phyloP scores from a whole-genome alignment of 495 filamentous ascomycete species.

The Antarctomyces pellizariae region DNA sequence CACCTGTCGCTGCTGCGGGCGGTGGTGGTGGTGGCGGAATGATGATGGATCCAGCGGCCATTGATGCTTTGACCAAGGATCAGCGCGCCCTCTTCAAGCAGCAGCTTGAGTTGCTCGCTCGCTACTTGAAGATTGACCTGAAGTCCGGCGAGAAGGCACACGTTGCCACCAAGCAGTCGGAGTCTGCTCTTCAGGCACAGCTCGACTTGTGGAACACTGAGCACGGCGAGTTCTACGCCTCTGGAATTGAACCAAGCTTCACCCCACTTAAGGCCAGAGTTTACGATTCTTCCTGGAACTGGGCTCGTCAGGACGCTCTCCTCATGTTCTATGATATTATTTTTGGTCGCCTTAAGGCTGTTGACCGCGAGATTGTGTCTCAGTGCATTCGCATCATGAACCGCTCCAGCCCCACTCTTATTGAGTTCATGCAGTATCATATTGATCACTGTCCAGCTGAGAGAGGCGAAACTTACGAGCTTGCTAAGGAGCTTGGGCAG shows the following conservation, averaged over 20 bases:
- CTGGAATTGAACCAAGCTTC: slow-evolving; percentile 85
- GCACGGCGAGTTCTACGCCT: slow-evolving; percentile 88
- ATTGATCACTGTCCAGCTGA: slow-evolving; percentile 97
- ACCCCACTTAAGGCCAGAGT: slow-evolving; percentile 80
- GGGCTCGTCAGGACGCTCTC: slow-evolving; percentile 90
- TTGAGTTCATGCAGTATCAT: slow-evolving; percentile 99
- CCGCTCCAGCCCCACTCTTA: slow-evolving; percentile 76
- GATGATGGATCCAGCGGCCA: slow-evolving; percentile 98
- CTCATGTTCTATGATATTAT: slow-evolving; percentile 99
- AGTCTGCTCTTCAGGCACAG: slow-evolving; percentile 70
- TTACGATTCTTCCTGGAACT: slow-evolving; percentile 98
- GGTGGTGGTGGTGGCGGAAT: slow-evolving; percentile 56
- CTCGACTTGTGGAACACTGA: slow-evolving; percentile 87
- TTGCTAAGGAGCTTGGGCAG: slow-evolving; percentile 86
- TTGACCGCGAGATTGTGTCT: slow-evolving; percentile 95
- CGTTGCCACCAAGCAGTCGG: slow-evolving; percentile 57
- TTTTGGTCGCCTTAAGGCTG: slow-evolving; percentile 75
- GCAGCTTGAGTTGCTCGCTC: slow-evolving; percentile 79
- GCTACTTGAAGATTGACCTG: slow-evolving; percentile 92
- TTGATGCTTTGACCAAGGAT: slow-evolving; percentile 92
- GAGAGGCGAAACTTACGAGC: slow-evolving; percentile 85
- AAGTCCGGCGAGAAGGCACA: slow-evolving; percentile 87
- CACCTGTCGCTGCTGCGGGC: slow-evolving; percentile 45
- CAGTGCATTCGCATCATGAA: slow-evolving; percentile 99
- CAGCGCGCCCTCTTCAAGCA: slow-evolving; percentile 90